These are phyloP conservation scores for Orbilia blumenaviensis DNA, from an alignment of 2,329 filamentous ascomycete genomes.

Conservation along the genomic window DNA sequence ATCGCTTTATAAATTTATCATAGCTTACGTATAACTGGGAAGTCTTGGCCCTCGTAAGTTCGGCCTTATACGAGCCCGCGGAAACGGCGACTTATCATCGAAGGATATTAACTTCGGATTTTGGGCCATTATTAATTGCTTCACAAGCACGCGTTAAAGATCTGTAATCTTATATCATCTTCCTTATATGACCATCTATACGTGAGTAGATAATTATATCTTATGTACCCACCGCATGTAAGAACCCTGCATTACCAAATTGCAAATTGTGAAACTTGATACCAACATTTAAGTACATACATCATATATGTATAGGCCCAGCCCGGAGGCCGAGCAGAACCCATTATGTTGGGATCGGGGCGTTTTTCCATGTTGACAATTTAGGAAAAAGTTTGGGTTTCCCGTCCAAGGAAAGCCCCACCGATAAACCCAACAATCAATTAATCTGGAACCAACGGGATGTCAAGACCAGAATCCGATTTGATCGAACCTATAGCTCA, in stretches of 20 bases:
- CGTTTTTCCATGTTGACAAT: neutral
- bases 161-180: constrained; percentile 35
- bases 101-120: neutral
- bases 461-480: constrained; percentile 32
- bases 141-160: neutral
- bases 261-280: constrained; percentile 22
- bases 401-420: constrained; percentile 10
- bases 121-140: neutral
- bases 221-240: constrained; percentile 19
- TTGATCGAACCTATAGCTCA: constrained; percentile 28
- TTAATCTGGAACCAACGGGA: constrained; percentile 37
- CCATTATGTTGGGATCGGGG: neutral
- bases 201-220: neutral
- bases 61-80: neutral
- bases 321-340: neutral
- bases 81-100: neutral
- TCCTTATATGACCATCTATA: neutral
- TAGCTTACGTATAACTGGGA: neutral
- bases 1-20: too few relatives aligned
- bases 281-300: too few relatives aligned
- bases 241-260: constrained; percentile 3
- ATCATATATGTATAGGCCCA: neutral
- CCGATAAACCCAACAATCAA: constrained; percentile 12
- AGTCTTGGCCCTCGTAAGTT: neutral
- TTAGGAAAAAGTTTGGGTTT: constrained; percentile 23